phyloP scores from a whole-genome alignment of 352 stramenopile genomes.

The Globisporangium echinulatum region DNA sequence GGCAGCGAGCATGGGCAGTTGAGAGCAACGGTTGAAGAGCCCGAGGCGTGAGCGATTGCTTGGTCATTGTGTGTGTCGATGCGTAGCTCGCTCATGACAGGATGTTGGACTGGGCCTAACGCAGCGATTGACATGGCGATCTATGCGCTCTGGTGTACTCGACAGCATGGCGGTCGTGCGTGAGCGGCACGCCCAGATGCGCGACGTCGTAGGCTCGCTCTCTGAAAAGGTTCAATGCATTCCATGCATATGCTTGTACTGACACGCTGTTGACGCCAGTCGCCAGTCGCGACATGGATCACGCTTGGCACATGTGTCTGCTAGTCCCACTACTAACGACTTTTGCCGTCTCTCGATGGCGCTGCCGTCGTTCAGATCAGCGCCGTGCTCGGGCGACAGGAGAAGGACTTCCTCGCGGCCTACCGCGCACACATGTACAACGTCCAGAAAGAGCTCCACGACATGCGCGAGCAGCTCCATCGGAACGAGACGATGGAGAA shows the following conservation, averaged over 20 bases:
- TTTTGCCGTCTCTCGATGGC: too few species aligned
- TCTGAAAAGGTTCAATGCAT: conserved; percentile 58
- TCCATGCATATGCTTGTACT: too few species aligned
- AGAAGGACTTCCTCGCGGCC: conserved; percentile 90
- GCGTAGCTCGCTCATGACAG: neutral
- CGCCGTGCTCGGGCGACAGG: conserved; percentile 84
- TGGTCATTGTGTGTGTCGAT: neutral
- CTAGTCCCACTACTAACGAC: neutral
- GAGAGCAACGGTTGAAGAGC: conserved; percentile 28
- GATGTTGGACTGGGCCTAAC: neutral
- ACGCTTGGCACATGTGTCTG: neutral
- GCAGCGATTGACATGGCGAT: neutral
- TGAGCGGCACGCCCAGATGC: conserved; percentile 75
- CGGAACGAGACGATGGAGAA: conserved; percentile 86
- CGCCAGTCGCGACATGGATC: too few species aligned
- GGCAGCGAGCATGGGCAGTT: conserved; percentile 2
- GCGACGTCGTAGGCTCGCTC: conserved; percentile 72
- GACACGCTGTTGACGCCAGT: too few species aligned
- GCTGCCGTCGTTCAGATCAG: conserved; percentile 45
- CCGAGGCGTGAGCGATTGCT: conserved; percentile 27
- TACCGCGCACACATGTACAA: conserved; percentile 95
- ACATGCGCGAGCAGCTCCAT: conserved; percentile 86
- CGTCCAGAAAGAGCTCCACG: conserved; percentile 91
- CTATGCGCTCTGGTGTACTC: neutral
- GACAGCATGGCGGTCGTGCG: conserved; percentile 70